phyloP scores from a whole-genome alignment of 768 basidiomycete species.

The Mycena olivaceomarginata region DNA sequence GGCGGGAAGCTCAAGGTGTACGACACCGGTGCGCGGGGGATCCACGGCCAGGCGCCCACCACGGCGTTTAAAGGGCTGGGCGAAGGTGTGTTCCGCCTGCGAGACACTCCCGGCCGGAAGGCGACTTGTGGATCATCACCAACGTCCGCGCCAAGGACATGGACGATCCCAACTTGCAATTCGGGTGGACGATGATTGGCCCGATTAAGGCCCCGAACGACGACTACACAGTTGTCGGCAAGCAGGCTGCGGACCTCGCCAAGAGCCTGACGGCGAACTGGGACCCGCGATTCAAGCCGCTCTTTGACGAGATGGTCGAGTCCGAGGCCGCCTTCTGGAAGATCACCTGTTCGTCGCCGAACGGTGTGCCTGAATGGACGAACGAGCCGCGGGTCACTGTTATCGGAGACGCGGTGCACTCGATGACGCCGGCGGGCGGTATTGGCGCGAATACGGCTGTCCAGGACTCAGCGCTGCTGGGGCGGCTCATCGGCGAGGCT shows the following conservation, averaged over 20 bases:
- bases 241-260: neutral
- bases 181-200: constrained; percentile 5
- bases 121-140: neutral
- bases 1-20: neutral
- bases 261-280: neutral
- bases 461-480: constrained; percentile 2
- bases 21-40: neutral
- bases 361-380: constrained; percentile 2
- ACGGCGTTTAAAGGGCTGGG: constrained; percentile 4
- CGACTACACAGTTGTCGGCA: constrained; percentile 3
- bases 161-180: constrained; percentile 8
- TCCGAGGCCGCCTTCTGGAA: constrained; percentile 6
- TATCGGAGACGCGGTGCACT: neutral
- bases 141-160: constrained; percentile 2
- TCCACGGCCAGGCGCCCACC: constrained; percentile 1
- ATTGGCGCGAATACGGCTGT: constrained; percentile 13
- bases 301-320: constrained; percentile 7
- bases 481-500: constrained; percentile 1
- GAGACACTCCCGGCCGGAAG: constrained; percentile 2
- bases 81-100: neutral
- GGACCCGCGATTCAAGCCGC: neutral
- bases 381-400: constrained; percentile 3
- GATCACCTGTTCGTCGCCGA: constrained; percentile 11
- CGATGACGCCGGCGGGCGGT: neutral
- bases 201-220: constrained; percentile 4